phyloP scores from a whole-genome alignment of 2,329 filamentous ascomycete species.

The Alternaria burnsii region DNA sequence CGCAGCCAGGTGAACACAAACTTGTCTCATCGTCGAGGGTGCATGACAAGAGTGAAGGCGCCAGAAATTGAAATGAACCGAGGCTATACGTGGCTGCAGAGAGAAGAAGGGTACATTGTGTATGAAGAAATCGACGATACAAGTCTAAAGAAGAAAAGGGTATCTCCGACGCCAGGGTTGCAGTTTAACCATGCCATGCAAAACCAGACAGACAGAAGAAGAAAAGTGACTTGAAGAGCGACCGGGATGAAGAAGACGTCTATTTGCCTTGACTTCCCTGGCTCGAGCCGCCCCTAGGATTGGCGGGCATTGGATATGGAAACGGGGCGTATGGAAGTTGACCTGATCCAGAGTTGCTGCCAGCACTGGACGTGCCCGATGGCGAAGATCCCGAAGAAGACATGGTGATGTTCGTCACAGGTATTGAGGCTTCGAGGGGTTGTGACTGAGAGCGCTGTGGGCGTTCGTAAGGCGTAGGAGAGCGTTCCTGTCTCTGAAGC shows the following conservation, averaged over 20 bases:
- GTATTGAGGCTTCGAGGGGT: conserved; percentile 13
- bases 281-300: conserved; percentile 31
- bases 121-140: conserved; percentile 4
- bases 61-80: not conserved
- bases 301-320: conserved; percentile 48
- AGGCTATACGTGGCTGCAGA: not conserved
- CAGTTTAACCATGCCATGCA: conserved; percentile 14
- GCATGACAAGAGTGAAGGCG: conserved; percentile 2
- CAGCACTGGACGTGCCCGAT: conserved; percentile 42
- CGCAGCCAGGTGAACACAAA: conserved; percentile 13
- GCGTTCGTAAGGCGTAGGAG: conserved; percentile 26
- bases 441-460: conserved; percentile 26
- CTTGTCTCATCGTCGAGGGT: conserved; percentile 6
- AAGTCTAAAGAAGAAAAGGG: conserved; percentile 11
- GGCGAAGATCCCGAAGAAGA: conserved; percentile 47
- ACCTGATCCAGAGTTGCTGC: conserved; percentile 38
- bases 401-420: conserved; percentile 29
- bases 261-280: conserved; percentile 34
- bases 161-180: conserved; percentile 21
- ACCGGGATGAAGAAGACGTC: conserved; percentile 11
- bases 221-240: not conserved
- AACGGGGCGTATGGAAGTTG: conserved; percentile 50
- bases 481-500: conserved; percentile 14
- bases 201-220: not conserved
- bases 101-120: not conserved